Evolutionary conservation across 106 monocot genomes (phyloP).

Genomic region (Dioscorea zingiberensis): DNA sequence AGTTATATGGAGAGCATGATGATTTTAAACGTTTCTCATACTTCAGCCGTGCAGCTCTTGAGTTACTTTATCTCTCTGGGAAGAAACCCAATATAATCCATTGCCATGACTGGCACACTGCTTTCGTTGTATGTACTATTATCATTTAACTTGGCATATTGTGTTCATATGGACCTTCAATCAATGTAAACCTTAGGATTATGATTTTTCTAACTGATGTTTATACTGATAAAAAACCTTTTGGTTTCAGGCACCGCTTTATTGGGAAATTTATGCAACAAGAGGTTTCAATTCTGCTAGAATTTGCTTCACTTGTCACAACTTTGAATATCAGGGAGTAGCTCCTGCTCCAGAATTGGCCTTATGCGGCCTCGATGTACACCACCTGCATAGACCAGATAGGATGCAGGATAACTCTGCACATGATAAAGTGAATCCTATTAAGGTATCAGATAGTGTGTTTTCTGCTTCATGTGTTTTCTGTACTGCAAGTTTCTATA

Average conservation of each 20-base stretch:
- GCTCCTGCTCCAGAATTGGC: conserved; percentile 75
- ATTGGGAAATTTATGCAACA: conserved; percentile 81
- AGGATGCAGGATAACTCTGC: conserved; percentile 82
- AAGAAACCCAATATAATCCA: conserved; percentile 97
- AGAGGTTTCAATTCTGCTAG: conserved; percentile 80
- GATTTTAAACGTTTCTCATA: conserved; percentile 93
- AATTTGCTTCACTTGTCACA: conserved; percentile 97
- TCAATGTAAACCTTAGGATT: too few relatives aligned
- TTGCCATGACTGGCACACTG: conserved; percentile 98
- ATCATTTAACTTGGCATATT: not conserved
- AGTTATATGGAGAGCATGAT: conserved; percentile 80
- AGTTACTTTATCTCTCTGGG: conserved; percentile 62
- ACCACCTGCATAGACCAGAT: conserved; percentile 61
- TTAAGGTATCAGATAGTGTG: conserved; percentile 49
- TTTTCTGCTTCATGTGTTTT: not conserved
- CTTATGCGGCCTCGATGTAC: conserved; percentile 80
- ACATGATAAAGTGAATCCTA: conserved; percentile 72
- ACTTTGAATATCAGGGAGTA: conserved; percentile 88
- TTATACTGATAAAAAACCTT: too few relatives aligned
- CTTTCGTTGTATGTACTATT: conserved; percentile 64
- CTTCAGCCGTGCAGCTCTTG: conserved; percentile 87
- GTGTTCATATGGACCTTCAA: too few relatives aligned
- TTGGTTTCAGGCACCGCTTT: conserved; percentile 75
- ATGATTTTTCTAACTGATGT: too few relatives aligned
- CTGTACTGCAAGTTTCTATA: not conserved